Evolutionary conservation across 306 rosid genomes (phyloP), one percentile per base, ranked within the genome.

Genomic region (Hylodesmum podocarpum): DNA sequence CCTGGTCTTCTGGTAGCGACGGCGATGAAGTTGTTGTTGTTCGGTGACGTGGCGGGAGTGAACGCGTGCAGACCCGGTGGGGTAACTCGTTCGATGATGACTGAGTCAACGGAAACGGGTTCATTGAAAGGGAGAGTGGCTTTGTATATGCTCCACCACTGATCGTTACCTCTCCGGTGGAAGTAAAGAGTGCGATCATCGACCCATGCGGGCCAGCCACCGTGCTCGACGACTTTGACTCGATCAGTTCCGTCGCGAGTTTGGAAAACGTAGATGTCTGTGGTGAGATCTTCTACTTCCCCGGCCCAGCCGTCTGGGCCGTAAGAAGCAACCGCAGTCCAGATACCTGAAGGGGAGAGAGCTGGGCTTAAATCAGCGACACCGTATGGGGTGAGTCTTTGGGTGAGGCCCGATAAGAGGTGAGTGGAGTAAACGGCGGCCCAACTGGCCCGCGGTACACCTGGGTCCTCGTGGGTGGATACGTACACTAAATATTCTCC

Each of bases 121-220:
- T 85, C 97, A 2, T 58, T 29, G 6, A 67, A 53, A 15, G 90
- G 88, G 40, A 94, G 73, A 39, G 25, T 89, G 6, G 90, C 97
- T 49, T 75, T 82, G 83, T 94, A 94, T 33, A 94, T 72, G 50
- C 97, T 92, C 96, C 90, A 85, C 97, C 98, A 94, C 80, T 83
- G 73, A 41, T 94, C 97, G 2, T 72, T 63, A 0, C 92, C 92
- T 53, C 93, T 78, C 66, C 98, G 87, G 78, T 95, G 97, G 50
- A 95, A 89, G 82, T 86, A 95, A 31, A 94, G 34, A 3, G 91
- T 94, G 1, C 87, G 87, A 29, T 92, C 98, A 43, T 92, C 96
- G 1, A 75, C 81, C 97, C 97, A 94, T 12, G 83, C 8, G 2
- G 98, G 97, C 98, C 98, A 94, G 22, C 98, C 98, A n/a, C 96